These are phyloP conservation scores for Colletotrichum simmondsii DNA, from an alignment of 2,329 filamentous ascomycete species.

Conservation along the genomic window DNA sequence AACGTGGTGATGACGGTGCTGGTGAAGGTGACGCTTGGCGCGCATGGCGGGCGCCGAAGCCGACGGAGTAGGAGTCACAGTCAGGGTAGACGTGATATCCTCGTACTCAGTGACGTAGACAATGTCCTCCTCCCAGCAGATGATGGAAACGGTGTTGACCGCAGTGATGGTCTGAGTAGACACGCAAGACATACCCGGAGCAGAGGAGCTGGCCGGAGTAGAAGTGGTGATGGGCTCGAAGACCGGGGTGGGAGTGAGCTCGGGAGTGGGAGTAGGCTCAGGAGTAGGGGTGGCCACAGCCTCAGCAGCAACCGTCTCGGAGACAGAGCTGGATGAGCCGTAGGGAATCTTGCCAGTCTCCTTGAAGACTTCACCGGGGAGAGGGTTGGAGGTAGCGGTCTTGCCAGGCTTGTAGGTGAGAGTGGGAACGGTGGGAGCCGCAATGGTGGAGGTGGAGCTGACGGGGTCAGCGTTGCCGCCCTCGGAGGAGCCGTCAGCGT, in stretches of 20 bases:
- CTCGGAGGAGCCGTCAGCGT: conserved; percentile 39
- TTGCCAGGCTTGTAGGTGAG: conserved; percentile 51
- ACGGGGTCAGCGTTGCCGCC: conserved; percentile 7
- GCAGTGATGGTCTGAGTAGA: conserved; percentile 66
- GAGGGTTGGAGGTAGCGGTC: conserved; percentile 44
- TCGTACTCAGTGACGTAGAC: conserved; percentile 62
- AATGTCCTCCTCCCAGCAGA: conserved; percentile 66
- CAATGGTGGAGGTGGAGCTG: conserved; percentile 23
- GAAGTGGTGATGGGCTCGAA: conserved; percentile 44
- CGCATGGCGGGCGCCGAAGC: conserved; percentile 34
- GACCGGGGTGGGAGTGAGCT: conserved; percentile 36
- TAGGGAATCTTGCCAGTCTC: conserved; percentile 38
- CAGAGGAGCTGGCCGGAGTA: conserved; percentile 8
- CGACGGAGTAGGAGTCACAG: conserved; percentile 44
- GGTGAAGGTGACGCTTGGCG: conserved; percentile 48
- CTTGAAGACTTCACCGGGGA: conserved; percentile 58
- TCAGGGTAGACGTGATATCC: conserved; percentile 54
- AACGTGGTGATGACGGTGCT: conserved; percentile 48
- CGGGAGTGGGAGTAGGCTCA: conserved; percentile 37
- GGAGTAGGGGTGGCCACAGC: conserved; percentile 35
- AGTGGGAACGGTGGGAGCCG: conserved; percentile 38
- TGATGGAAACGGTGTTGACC: conserved; percentile 62
- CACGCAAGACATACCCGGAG: conserved; percentile 44
- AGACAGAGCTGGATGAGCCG: conserved; percentile 22
- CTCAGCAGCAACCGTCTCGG: conserved; percentile 6